Base-by-base conservation (phyloP, 345 rosid genomes). In the Populus euphratica region DNA sequence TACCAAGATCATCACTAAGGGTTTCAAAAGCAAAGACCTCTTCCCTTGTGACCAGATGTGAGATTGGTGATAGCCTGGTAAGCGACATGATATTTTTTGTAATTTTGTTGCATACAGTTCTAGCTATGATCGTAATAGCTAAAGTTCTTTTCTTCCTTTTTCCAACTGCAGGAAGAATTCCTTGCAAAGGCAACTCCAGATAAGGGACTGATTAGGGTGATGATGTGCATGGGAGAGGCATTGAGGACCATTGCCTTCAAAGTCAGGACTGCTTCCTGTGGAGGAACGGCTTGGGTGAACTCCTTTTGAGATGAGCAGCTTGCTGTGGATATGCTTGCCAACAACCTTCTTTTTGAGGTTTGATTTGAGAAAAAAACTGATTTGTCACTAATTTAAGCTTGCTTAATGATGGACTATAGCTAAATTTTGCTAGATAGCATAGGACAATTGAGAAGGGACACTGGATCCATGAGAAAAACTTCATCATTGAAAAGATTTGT, bases 241-340 rank as follows among this genome's bases (percentile, higher is more conserved):
- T 69, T 93, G 62, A 90, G 98, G 76, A 96, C 99, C 41, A 96
- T 93, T 67, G 70, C 98, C 69, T 92, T 89, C 76, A 96, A 96
- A 74, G 98, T 96, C 49, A 92, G 94, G 83, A 96, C 99, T 54
- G 98, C 99, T 82, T 93, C 99, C 74, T 96, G 98, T 80, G 98
- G 95, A 73, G 99, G 97, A 81, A 96, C 98, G 25, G 94, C 96
- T 76, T 96, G 99, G 76, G 87, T 96, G 6, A 96, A 96, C 77
- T 81, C 96, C 76, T 96, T 96, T 72, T 98, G 99, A 1, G 98
- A 96, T 69, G 99, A 96, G 78, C 99, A 96, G 78, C 99, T 96
- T 43, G 99, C 99, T 41, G 98, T 96, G 0, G 99, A 96, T 82
- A 74, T 96, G 94, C 95, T 93, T 36, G 99, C 99, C 8, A 73